phyloP scores from a whole-genome alignment of 2,329 filamentous ascomycete genomes.

The Colletotrichum sansevieriae region DNA sequence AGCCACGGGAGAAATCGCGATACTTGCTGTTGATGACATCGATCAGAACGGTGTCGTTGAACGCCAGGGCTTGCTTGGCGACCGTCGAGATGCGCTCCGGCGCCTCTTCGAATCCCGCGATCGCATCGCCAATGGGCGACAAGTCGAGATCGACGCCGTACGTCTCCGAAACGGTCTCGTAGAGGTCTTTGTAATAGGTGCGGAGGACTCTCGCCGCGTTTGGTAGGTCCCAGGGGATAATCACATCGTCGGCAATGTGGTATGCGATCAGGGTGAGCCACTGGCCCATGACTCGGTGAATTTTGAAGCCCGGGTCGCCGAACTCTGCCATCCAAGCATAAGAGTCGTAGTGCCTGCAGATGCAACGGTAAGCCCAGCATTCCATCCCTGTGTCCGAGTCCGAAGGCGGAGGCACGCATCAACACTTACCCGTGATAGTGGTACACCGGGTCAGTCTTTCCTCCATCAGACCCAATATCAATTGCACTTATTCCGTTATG shows the following conservation, averaged over 20 bases:
- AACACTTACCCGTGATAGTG: slow-evolving; percentile 26
- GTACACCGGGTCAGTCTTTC: slow-evolving; percentile 33
- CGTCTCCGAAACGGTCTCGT: slow-evolving; percentile 16
- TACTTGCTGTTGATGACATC: slow-evolving; percentile 30
- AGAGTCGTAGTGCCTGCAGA: slow-evolving; percentile 25
- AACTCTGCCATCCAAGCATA: slow-evolving; percentile 66
- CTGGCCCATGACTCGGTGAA: slow-evolving; percentile 63
- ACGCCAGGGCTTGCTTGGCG: slow-evolving; percentile 25
- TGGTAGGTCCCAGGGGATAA: slow-evolving; percentile 36
- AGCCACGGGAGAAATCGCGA: slow-evolving; percentile 36
- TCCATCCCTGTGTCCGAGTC: too few relatives aligned
- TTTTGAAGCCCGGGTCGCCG: slow-evolving; percentile 63
- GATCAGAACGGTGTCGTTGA: slow-evolving; percentile 29
- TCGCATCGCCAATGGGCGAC: slow-evolving; percentile 25
- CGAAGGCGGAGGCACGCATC: fast-evolving
- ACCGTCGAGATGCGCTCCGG: slow-evolving; percentile 28
- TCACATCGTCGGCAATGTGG: slow-evolving; percentile 33
- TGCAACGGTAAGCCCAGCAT: too few relatives aligned
- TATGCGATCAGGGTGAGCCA: slow-evolving; percentile 34
- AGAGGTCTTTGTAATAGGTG: slow-evolving; percentile 32
- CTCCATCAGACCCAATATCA: slow-evolving; percentile 31
- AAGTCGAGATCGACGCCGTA: slow-evolving; percentile 11
- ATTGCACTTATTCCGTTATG: slow-evolving; percentile 35
- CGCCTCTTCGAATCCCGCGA: slow-evolving; percentile 20
- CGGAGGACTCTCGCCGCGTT: slow-evolving; percentile 32